These are phyloP conservation scores for Westerdykella ornata DNA, from an alignment of 2,329 filamentous ascomycete species.

Conservation along the genomic window DNA sequence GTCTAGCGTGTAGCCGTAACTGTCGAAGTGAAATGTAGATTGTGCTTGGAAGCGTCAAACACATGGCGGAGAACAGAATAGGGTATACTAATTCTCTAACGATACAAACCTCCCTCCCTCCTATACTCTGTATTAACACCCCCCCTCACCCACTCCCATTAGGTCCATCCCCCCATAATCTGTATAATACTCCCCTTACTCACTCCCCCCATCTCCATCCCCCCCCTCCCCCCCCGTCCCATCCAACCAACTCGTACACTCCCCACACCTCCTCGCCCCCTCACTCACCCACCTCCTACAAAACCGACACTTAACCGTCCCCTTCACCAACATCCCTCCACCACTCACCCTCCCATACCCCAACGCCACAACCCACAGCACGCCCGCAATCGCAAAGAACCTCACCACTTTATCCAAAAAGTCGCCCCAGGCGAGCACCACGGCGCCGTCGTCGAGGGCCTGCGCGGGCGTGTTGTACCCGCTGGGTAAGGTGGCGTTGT, in stretches of 20 bases:
- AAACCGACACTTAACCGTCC: slow-evolving; percentile 61
- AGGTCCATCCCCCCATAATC: too few species aligned
- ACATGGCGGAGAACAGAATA: too few species aligned
- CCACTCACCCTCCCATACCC: slow-evolving; percentile 55
- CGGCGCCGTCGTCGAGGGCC: slow-evolving; percentile 63
- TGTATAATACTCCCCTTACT: too few species aligned
- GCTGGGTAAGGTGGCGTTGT: slow-evolving; percentile 32
- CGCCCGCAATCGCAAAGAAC: slow-evolving; percentile 59
- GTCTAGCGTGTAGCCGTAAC: too few species aligned
- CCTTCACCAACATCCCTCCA: slow-evolving; percentile 65
- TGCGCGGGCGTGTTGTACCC: slow-evolving; percentile 66
- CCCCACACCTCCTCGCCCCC: slow-evolving; percentile 53
- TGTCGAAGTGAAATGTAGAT: too few species aligned
- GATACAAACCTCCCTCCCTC: too few species aligned
- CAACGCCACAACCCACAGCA: slow-evolving; percentile 58
- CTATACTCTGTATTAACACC: too few species aligned
- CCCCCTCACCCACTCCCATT: too few species aligned
- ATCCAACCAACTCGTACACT: slow-evolving; percentile 54
- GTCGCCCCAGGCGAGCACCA: slow-evolving; percentile 65
- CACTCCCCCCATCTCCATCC: not conserved
- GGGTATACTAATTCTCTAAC: too few species aligned
- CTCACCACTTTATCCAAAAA: slow-evolving; percentile 61
- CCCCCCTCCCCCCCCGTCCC: slow-evolving; percentile 42
- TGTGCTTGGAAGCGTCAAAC: too few species aligned
- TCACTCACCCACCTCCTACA: slow-evolving; percentile 58